Base-by-base conservation (phyloP, 805 yeast species). In the Kuraishia piskuri region DNA sequence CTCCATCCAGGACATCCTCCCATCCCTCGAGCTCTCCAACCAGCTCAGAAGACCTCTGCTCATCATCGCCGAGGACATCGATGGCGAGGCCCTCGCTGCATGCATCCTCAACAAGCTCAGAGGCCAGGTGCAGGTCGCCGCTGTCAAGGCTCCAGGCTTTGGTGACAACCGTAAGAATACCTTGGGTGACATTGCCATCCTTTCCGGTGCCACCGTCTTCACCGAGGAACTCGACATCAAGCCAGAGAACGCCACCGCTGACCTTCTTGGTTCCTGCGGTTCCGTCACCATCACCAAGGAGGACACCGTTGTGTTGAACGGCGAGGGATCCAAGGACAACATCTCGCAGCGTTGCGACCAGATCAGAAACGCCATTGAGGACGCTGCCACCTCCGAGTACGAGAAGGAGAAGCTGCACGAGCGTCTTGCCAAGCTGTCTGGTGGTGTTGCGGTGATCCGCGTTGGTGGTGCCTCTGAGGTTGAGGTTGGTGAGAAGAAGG, bases 401-500 rank as follows among this genome's bases (percentile, higher is more conserved):
- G 99, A 94, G 80, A 84, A 80, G 75, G 98, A 94, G 78, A 94
- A 94, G 77, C 80, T 92, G 66, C 97, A 90, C 76, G 97, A 92
- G 78, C 86, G 99, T 76, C 79, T 94, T 60, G 97, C 99, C 64
- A 94, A 92, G 77, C 80, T 94, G 60, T 86, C 96, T 50, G 97
- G 97, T 56, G 98, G 98, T 82, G 98, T 94, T 68, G 99, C 99
- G 54, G 97, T 94, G 59, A 80, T 94, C 66, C 88, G 88, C 78
- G 98, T 92, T 57, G 99, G 99, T 70, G 99, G 99, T 62, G 71
- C 96, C 49, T 87, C 96, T 22, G 98, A 94, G 76, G 88, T 94
- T 61, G 98, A 94, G 76, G 99, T 94, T 61, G 95, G 97, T 67
- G 99, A 94, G 80, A 94, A 94, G 94, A 94, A 94, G 79, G 99